Conservation (phyloP, 1,284 basidiomycete genomes). For the Austroboletus novae-zelandiae region DNA sequence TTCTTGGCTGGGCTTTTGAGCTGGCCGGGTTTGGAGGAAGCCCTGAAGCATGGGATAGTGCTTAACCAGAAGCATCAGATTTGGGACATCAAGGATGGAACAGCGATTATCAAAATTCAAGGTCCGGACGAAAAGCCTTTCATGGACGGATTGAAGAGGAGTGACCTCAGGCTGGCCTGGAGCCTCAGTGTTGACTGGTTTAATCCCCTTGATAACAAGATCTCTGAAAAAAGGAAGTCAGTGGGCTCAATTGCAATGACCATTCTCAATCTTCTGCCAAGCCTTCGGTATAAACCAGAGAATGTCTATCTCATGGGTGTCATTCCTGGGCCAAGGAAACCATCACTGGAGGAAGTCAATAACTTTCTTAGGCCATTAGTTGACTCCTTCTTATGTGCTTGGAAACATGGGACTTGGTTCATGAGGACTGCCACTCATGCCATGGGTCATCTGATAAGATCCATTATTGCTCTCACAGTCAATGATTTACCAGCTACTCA, state of each 20-base stretch:
- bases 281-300: too few relatives aligned
- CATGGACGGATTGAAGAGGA: conserved; percentile 15
- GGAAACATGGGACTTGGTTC: background rate
- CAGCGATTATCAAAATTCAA: conserved; percentile 22
- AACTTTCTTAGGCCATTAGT: conserved; percentile 20
- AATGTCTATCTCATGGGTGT: too few relatives aligned
- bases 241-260: conserved; percentile 34
- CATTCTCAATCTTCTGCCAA: conserved; percentile 20
- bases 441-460: background rate
- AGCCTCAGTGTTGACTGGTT: conserved; percentile 38
- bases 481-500: too few relatives aligned
- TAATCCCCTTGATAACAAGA: conserved; percentile 35
- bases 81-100: conserved; percentile 33
- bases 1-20: too few relatives aligned
- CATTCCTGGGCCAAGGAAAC: too few relatives aligned
- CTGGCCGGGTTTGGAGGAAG: too few relatives aligned
- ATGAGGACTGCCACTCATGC: background rate
- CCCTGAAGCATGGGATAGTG: too few relatives aligned
- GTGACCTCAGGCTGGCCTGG: conserved; percentile 18
- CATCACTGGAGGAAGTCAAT: conserved; percentile 16
- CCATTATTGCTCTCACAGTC: background rate
- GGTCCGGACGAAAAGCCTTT: conserved; percentile 26
- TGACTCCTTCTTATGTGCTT: conserved; percentile 28
- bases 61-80: too few relatives aligned
- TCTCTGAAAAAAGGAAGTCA: conserved; percentile 29